phyloP scores from a whole-genome alignment of 2,329 filamentous ascomycete species.

The Paracorniculantispora psalliotae region DNA sequence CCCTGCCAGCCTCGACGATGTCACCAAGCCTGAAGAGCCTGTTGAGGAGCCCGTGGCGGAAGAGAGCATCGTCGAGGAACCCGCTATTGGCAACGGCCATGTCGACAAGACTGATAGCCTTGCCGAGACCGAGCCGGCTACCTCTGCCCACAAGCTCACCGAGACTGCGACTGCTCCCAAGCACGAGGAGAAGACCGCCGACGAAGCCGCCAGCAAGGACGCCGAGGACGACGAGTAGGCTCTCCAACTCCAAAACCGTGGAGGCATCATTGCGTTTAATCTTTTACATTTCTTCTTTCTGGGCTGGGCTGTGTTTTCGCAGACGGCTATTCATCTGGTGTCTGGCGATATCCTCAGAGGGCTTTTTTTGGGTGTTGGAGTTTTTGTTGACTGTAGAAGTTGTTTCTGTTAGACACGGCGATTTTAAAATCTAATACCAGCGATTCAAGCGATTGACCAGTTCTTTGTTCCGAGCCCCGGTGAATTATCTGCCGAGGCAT shows the following conservation, averaged over 20 bases:
- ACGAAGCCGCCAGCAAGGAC: not conserved
- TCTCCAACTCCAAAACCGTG: too few relatives aligned
- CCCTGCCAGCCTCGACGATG: not conserved
- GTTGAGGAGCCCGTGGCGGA: not conserved
- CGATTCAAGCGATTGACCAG: not conserved
- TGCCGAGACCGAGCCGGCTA: not conserved
- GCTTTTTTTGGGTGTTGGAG: not conserved
- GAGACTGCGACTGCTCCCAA: not conserved
- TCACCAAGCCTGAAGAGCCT: slow-evolving; percentile 4
- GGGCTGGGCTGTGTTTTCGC: slow-evolving; percentile 8
- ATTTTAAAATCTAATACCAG: slow-evolving; percentile 8
- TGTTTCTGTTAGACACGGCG: slow-evolving; percentile 3
- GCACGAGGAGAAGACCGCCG: not conserved
- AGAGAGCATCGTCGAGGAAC: too few relatives aligned
- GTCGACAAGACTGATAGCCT: not conserved
- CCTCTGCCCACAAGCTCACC: not conserved
- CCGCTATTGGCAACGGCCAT: not conserved
- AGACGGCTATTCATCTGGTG: slow-evolving; percentile 7
- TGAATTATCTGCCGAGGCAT: too few relatives aligned
- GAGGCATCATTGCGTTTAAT: not conserved
- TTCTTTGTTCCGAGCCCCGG: not conserved
- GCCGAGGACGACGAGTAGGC: slow-evolving; percentile 1
- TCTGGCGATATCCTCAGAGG: slow-evolving; percentile 5
- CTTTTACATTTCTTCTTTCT: not conserved
- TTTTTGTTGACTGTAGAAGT: slow-evolving; percentile 5